phyloP scores from a whole-genome alignment of 1,139 yeast species.

The Yamadazyma diospyri region DNA sequence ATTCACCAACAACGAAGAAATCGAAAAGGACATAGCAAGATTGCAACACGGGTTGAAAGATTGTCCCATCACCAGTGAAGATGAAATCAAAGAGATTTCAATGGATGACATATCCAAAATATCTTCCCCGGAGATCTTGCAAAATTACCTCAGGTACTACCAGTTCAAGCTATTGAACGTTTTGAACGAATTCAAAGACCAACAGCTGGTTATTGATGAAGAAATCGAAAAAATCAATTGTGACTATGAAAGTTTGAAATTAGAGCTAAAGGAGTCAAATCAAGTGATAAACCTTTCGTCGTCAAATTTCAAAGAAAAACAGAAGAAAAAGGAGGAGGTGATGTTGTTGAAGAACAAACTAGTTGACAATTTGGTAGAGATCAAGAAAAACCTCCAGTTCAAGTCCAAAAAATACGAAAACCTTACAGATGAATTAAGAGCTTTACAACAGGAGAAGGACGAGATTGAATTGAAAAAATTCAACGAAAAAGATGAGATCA shows the following conservation, averaged over 20 bases:
- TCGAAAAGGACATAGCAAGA: background rate
- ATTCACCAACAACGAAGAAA: slow-evolving; percentile 1
- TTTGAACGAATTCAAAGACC: slow-evolving; percentile 21
- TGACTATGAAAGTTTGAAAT: slow-evolving; percentile 26
- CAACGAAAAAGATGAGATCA: slow-evolving; percentile 21
- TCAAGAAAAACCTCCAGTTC: slow-evolving; percentile 3
- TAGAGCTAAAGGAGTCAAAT: slow-evolving; percentile 27
- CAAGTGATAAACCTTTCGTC: slow-evolving; percentile 23
- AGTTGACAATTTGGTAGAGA: slow-evolving; percentile 16
- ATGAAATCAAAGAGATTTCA: background rate
- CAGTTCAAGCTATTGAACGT: slow-evolving; percentile 28
- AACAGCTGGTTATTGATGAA: slow-evolving; percentile 17
- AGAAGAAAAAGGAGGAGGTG: slow-evolving; percentile 22
- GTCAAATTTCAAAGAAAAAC: slow-evolving; percentile 13
- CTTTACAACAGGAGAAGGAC: slow-evolving; percentile 23
- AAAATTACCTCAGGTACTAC: slow-evolving; percentile 10
- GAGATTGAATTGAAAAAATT: slow-evolving; percentile 20
- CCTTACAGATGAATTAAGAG: slow-evolving; percentile 21
- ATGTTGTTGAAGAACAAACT: slow-evolving; percentile 31
- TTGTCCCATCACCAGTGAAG: background rate
- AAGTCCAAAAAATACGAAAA: slow-evolving; percentile 14
- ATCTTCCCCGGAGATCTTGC: background rate
- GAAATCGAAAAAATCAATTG: slow-evolving; percentile 25
- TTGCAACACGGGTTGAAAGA: background rate
- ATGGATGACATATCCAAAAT: background rate